phyloP scores from a whole-genome alignment of 257 asterid genomes.

The Fraxinus quadrangulata region DNA sequence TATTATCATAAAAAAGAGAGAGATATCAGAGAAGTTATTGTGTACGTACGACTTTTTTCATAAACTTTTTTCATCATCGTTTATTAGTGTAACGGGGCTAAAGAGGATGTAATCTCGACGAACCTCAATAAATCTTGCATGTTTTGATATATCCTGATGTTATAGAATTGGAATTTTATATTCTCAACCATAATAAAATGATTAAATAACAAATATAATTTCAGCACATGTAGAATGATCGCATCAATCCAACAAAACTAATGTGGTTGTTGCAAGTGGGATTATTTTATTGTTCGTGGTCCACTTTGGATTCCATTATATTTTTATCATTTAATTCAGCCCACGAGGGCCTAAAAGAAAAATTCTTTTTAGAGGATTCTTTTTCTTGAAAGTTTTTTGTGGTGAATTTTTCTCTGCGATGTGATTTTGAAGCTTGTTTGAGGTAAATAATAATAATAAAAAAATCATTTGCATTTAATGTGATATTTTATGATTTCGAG shows the following conservation, averaged over 20 bases:
- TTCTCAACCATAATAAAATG: neutral
- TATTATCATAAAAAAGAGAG: too few relatives aligned
- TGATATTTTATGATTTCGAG: neutral
- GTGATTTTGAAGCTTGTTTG: neutral
- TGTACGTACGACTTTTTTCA: too few relatives aligned
- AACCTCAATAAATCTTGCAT: too few relatives aligned
- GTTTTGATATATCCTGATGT: too few relatives aligned
- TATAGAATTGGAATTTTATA: too few relatives aligned
- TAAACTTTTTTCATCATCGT: too few relatives aligned
- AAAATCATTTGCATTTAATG: neutral
- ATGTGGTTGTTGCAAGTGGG: neutral
- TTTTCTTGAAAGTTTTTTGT: neutral
- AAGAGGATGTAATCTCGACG: too few relatives aligned
- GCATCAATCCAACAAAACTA: neutral
- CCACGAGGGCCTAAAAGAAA: neutral
- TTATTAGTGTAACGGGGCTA: too few relatives aligned
- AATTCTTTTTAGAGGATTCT: neutral
- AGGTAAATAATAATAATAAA: too few relatives aligned
- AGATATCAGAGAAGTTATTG: too few relatives aligned
- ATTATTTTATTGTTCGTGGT: neutral
- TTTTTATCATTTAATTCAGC: neutral
- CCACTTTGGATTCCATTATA: neutral
- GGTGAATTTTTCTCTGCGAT: neutral
- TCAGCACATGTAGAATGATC: neutral
- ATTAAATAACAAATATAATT: neutral